phyloP scores from a whole-genome alignment of 192 early-diverging fungal genomes.

The Backusella mclennaniae region DNA sequence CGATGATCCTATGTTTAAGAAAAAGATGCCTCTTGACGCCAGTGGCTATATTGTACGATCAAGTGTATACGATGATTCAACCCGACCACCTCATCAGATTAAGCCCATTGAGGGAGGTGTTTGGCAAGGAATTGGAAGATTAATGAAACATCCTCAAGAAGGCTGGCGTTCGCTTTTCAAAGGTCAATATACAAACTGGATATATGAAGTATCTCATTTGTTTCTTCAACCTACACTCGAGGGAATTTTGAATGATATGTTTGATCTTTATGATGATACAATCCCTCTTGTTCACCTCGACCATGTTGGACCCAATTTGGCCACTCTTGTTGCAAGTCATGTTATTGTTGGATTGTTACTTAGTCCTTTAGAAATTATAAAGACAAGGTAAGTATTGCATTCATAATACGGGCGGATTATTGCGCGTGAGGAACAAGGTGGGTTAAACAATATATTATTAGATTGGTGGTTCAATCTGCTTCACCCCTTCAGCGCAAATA shows the following conservation, averaged over 20 bases:
- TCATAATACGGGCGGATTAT: neutral
- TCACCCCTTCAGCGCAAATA: constrained; percentile 80
- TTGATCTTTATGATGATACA: constrained; percentile 88
- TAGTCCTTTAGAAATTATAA: constrained; percentile 87
- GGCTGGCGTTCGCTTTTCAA: constrained; percentile 57
- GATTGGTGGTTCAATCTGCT: constrained; percentile 81
- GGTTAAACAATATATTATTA: constrained; percentile 8
- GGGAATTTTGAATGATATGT: constrained; percentile 83
- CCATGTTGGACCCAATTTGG: constrained; percentile 56
- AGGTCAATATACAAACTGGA: constrained; percentile 76
- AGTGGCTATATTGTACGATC: constrained; percentile 63
- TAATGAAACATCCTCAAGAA: constrained; percentile 64
- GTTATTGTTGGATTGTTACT: constrained; percentile 76
- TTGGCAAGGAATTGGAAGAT: constrained; percentile 50
- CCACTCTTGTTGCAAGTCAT: constrained; percentile 74
- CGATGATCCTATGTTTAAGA: constrained; percentile 43
- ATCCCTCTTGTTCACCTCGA: constrained; percentile 65
- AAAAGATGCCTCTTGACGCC: constrained; percentile 46
- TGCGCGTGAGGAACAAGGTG: neutral
- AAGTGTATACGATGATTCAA: constrained; percentile 49
- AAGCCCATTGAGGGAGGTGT: constrained; percentile 58
- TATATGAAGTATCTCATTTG: constrained; percentile 69
- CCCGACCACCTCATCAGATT: constrained; percentile 60
- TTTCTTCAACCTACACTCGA: constrained; percentile 86
- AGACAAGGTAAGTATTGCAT: constrained; percentile 63